Evolutionary conservation across 331 rosid species (phyloP).

Genomic region (Rosa hybrid): DNA sequence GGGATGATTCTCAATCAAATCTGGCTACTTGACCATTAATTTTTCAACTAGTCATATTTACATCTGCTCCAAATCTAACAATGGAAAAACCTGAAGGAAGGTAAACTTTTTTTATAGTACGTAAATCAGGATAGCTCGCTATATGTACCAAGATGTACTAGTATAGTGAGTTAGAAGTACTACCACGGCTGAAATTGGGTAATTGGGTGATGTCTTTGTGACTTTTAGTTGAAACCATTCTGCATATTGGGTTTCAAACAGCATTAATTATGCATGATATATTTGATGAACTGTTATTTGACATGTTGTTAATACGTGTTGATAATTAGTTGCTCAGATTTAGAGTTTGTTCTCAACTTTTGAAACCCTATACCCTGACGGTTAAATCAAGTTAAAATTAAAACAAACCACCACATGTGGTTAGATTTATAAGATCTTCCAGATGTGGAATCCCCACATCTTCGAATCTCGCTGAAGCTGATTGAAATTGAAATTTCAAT

Average conservation of each 20-base stretch:
- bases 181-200: neutral
- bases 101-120: neutral
- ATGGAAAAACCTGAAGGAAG: neutral
- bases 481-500: too few species aligned
- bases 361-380: neutral
- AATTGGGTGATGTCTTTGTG: neutral
- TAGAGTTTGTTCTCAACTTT: neutral
- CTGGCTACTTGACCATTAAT: neutral
- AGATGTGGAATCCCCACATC: too few species aligned
- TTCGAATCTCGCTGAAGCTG: too few species aligned
- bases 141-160: neutral
- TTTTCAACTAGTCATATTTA: neutral
- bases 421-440: too few species aligned
- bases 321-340: neutral
- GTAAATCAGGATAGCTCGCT: neutral
- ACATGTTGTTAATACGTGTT: neutral
- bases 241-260: neutral
- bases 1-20: neutral
- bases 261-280: neutral
- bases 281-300: neutral
- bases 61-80: neutral
- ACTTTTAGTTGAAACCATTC: neutral
- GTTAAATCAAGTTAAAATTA: neutral
- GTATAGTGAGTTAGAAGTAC: neutral
- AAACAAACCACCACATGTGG: neutral